Evolutionary conservation across 495 filamentous ascomycete genomes (phyloP).

Genomic region (Penicillium cataractarum): DNA sequence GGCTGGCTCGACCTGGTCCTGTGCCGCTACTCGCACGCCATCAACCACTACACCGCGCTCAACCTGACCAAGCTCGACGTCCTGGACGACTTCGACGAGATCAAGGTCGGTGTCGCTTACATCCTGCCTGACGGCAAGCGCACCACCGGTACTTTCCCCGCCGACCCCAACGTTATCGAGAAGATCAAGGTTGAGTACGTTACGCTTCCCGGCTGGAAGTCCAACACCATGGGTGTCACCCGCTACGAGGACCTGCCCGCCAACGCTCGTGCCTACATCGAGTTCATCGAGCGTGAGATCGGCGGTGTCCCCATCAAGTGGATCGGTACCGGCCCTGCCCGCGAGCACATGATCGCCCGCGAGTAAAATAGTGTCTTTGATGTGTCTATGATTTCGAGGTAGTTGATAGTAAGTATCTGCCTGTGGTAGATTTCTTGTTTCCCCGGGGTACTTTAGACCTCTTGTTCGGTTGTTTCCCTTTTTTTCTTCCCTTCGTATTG

Average conservation of each 20-base stretch:
- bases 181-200: conserved; percentile 66
- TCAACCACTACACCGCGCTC: conserved; percentile 75
- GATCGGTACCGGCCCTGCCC: conserved; percentile 77
- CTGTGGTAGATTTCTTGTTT: conserved; percentile 14
- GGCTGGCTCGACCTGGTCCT: conserved; percentile 92
- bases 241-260: conserved; percentile 70
- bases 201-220: conserved; percentile 79
- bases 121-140: conserved; percentile 55
- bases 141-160: conserved; percentile 64
- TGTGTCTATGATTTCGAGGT: conserved; percentile 1
- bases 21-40: conserved; percentile 69
- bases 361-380: conserved; percentile 32
- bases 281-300: conserved; percentile 75
- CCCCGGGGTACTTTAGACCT: background rate
- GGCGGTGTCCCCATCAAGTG: conserved; percentile 70
- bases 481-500: conserved; percentile 2
- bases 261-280: conserved; percentile 74
- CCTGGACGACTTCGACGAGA: conserved; percentile 78
- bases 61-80: conserved; percentile 92
- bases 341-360: conserved; percentile 68
- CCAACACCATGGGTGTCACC: conserved; percentile 63
- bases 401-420: conserved; percentile 17
- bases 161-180: conserved; percentile 65
- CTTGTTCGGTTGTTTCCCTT: conserved; percentile 1
- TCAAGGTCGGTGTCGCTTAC: conserved; percentile 81